Conservation (phyloP, 2,329 filamentous ascomycete genomes). For the Xylaria polymorpha region DNA sequence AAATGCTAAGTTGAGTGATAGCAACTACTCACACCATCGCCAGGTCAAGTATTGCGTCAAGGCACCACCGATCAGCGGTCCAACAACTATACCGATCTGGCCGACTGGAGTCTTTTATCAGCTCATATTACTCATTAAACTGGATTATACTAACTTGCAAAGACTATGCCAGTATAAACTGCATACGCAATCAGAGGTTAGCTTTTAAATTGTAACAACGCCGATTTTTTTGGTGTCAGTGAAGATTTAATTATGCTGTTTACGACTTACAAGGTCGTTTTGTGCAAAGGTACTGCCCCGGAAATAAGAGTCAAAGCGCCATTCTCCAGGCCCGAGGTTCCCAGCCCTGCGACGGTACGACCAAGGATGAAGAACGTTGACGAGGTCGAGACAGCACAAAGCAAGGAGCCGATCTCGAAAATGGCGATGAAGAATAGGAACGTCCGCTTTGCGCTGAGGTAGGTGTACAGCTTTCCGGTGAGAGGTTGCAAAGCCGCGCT, state of each 20-base stretch:
- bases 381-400: slow-evolving; percentile 31
- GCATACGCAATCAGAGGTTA: neutral
- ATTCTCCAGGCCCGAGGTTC: slow-evolving; percentile 29
- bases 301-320: slow-evolving; percentile 34
- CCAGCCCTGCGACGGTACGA: slow-evolving; percentile 31
- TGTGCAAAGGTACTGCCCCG: slow-evolving; percentile 21
- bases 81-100: slow-evolving; percentile 24
- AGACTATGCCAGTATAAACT: slow-evolving; percentile 22
- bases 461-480: slow-evolving; percentile 30
- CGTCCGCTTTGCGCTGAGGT: slow-evolving; percentile 20
- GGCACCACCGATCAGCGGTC: slow-evolving; percentile 27
- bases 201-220: neutral
- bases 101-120: slow-evolving; percentile 5
- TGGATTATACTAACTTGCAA: slow-evolving; percentile 7
- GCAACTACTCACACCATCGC: slow-evolving; percentile 35
- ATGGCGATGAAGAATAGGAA: slow-evolving; percentile 33
- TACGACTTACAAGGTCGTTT: slow-evolving; percentile 28
- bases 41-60: slow-evolving; percentile 36
- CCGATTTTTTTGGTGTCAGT: neutral
- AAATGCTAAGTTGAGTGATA: neutral
- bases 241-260: neutral
- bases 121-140: neutral
- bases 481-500: slow-evolving; percentile 25
- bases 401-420: slow-evolving; percentile 31
- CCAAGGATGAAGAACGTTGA: slow-evolving; percentile 33